A percentile compares a stretch with the other conserved stretches of the same genome.
Evolutionary conservation across 2,329 filamentous ascomycete genomes (phyloP).

Genomic region (Rhinocladiella similis): DNA sequence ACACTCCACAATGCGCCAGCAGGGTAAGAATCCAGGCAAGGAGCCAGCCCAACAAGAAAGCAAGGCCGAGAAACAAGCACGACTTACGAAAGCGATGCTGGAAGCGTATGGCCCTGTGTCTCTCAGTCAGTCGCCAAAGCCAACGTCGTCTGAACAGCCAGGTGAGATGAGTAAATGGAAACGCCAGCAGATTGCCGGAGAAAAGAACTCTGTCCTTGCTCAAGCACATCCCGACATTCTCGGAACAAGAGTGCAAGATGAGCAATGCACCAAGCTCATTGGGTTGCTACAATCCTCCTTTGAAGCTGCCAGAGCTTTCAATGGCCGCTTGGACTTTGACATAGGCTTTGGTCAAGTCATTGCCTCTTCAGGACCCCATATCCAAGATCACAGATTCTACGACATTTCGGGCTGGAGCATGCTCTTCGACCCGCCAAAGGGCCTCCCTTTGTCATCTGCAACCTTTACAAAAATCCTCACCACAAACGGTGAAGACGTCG

Average conservation of each 20-base stretch:
- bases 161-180: slow-evolving; percentile 21
- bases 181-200: slow-evolving; percentile 13
- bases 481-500: slow-evolving; percentile 41
- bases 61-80: slow-evolving; percentile 13
- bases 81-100: slow-evolving; percentile 8
- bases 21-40: slow-evolving; percentile 23
- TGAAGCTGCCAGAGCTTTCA: slow-evolving; percentile 36
- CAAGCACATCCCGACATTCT: slow-evolving; percentile 12
- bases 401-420: slow-evolving; percentile 32
- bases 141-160: neutral
- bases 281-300: slow-evolving; percentile 34
- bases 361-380: slow-evolving; percentile 26
- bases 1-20: slow-evolving; percentile 24
- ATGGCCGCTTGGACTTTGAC: slow-evolving; percentile 37
- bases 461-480: slow-evolving; percentile 41
- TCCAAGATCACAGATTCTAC: slow-evolving; percentile 9
- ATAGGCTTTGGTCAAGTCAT: slow-evolving; percentile 40
- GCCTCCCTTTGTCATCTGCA: slow-evolving; percentile 23
- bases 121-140: neutral
- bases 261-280: slow-evolving; percentile 32
- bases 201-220: slow-evolving; percentile 14
- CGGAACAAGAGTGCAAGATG: slow-evolving; percentile 2
- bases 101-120: slow-evolving; percentile 18
- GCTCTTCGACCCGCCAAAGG: slow-evolving; percentile 33
- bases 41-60: slow-evolving; percentile 16